Evolutionary conservation across 495 filamentous ascomycete species (phyloP).

Genomic region (Neurospora sublineolata): DNA sequence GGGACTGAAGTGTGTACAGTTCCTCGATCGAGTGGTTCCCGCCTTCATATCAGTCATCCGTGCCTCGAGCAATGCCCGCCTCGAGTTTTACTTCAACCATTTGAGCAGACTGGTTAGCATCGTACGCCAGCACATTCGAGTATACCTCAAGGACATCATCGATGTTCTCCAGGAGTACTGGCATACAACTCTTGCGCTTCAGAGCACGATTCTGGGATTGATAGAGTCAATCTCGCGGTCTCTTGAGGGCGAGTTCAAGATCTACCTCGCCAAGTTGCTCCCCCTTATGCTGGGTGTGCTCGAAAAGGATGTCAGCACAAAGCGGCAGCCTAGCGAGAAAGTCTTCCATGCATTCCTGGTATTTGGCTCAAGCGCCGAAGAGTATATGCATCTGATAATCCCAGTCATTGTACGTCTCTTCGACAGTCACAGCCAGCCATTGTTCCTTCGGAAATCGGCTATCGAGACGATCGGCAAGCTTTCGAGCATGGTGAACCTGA

Average conservation of each 20-base stretch:
- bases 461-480: constrained; percentile 92
- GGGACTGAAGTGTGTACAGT: constrained; percentile 88
- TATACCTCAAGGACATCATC: constrained; percentile 73
- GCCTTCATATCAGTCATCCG: constrained; percentile 82
- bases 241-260: constrained; percentile 92
- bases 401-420: constrained; percentile 90
- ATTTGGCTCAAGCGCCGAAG: constrained; percentile 90
- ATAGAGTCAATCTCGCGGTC: constrained; percentile 90
- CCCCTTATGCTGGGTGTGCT: constrained; percentile 87
- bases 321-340: constrained; percentile 68
- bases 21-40: constrained; percentile 84
- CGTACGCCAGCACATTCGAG: constrained; percentile 89
- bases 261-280: constrained; percentile 76
- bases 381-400: constrained; percentile 98
- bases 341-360: constrained; percentile 91
- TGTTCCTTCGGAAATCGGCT: constrained; percentile 67
- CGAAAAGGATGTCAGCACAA: constrained; percentile 67
- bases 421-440: constrained; percentile 68
- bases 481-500: constrained; percentile 94
- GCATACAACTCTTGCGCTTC: constrained; percentile 61
- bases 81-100: constrained; percentile 96
- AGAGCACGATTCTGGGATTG: constrained; percentile 79
- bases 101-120: constrained; percentile 85
- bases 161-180: constrained; percentile 77
- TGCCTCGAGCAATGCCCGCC: constrained; percentile 54